Conservation (phyloP, 371 early-diverging fungal species). For the Lichtheimia ramosa region DNA sequence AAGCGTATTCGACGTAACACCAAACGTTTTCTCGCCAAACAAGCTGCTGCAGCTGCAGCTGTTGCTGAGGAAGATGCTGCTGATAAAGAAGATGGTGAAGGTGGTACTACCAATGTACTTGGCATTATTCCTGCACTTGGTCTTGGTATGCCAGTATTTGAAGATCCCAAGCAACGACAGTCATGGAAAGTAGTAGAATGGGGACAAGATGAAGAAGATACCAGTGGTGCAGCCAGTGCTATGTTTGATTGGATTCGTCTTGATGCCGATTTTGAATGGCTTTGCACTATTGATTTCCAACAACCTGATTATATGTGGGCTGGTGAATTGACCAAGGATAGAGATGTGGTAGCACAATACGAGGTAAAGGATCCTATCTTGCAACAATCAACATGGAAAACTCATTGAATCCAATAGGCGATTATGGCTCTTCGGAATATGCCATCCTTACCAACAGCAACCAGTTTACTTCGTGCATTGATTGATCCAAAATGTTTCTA, state of each 20-base stretch:
- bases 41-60: constrained; percentile 78
- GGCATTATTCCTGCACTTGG: constrained; percentile 60
- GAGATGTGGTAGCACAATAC: constrained; percentile 95
- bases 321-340: constrained; percentile 90
- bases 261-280: constrained; percentile 96
- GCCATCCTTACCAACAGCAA: constrained; percentile 72
- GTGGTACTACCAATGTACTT: constrained; percentile 42
- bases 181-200: constrained; percentile 82
- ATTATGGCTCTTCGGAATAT: constrained; percentile 64
- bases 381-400: background rate
- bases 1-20: constrained; percentile 90
- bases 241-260: constrained; percentile 97
- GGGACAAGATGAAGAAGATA: constrained; percentile 81
- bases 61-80: constrained; percentile 64
- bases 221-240: constrained; percentile 63
- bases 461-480: constrained; percentile 75
- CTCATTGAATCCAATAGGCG: constrained; percentile 40
- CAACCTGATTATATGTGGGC: constrained; percentile 98
- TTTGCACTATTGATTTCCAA: constrained; percentile 83
- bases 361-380: constrained; percentile 47
- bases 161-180: constrained; percentile 66
- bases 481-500: constrained; percentile 89
- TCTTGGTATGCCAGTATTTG: constrained; percentile 71
- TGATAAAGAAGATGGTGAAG: constrained; percentile 52
- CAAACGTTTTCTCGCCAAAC: constrained; percentile 77